Percentiles rank a stretch among this genome's conserved stretches.
Evolutionary conservation across 2,329 filamentous ascomycete species (phyloP).

Genomic region (Colletotrichum theobromicola): DNA sequence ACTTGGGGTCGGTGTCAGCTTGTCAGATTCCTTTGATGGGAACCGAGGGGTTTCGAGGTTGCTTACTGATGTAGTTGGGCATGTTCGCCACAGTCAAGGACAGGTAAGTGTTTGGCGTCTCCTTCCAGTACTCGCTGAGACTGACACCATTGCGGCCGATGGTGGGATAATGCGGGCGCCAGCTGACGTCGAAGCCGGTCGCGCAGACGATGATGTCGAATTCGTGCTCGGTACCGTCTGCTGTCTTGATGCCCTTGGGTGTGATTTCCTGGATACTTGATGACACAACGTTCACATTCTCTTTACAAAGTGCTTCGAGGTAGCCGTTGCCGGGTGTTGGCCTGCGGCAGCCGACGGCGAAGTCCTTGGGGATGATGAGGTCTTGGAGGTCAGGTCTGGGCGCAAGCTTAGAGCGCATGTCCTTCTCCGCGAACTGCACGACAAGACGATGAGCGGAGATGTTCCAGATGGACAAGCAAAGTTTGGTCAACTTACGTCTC

Average conservation of each 20-base stretch:
- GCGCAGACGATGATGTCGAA: constrained; percentile 38
- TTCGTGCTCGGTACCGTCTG: constrained; percentile 30
- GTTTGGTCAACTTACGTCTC: background rate
- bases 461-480: background rate
- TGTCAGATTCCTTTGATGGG: background rate
- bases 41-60: background rate
- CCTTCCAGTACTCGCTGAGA: constrained; percentile 23
- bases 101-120: constrained; percentile 27
- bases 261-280: constrained; percentile 29
- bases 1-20: constrained; percentile 10
- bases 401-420: constrained; percentile 47
- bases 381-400: constrained; percentile 46
- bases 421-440: constrained; percentile 6
- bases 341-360: constrained; percentile 21
- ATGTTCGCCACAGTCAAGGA: constrained; percentile 27
- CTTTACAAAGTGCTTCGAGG: constrained; percentile 29
- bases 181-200: constrained; percentile 35
- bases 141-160: constrained; percentile 24
- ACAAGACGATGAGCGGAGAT: background rate
- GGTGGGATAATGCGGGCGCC: constrained; percentile 24
- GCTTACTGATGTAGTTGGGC: constrained; percentile 28
- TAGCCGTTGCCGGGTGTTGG: constrained; percentile 33
- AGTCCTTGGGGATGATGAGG: constrained; percentile 44
- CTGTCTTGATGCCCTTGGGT: constrained; percentile 30
- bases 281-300: constrained; percentile 29